Conservation (phyloP, 257 asterid genomes). For the Penstemon barbatus region DNA sequence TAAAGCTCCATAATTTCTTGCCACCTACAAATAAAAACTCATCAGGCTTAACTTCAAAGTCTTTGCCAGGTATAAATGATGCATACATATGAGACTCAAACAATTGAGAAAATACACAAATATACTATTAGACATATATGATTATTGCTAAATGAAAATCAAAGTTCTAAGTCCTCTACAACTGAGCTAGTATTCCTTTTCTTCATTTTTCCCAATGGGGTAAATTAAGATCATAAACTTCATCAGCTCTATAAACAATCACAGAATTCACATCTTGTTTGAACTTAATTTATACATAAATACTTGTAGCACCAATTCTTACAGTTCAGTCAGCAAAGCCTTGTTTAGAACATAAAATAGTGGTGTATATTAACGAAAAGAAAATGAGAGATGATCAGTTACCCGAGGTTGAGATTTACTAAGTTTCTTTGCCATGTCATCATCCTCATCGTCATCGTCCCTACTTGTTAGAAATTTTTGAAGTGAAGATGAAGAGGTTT, state of each 20-base stretch:
- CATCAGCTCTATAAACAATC: no score
- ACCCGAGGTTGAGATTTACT: constrained; percentile 79
- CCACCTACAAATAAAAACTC: constrained; percentile 49
- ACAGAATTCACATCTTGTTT: no score
- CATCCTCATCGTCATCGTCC: constrained; percentile 71
- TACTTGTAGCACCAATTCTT: constrained; percentile 4
- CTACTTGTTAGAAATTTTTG: constrained; percentile 60
- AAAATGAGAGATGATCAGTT: constrained; percentile 30
- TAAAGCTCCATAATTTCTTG: constrained; percentile 81
- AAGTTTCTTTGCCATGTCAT: constrained; percentile 54
- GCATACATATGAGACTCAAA: constrained; percentile 3
- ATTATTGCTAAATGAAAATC: no score
- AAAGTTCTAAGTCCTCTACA: no score
- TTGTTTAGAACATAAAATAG: constrained; percentile 3
- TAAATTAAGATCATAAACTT: background rate
- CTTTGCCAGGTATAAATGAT: background rate
- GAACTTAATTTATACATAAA: background rate
- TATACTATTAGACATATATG: no score
- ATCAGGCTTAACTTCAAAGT: constrained; percentile 4
- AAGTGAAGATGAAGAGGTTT: constrained; percentile 71
- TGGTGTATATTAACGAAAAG: background rate
- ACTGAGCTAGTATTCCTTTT: no score
- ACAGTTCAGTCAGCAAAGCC: background rate
- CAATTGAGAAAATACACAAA: background rate
- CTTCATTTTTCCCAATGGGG: background rate